phyloP scores from a whole-genome alignment of 257 asterid species.

The Jacaranda mimosifolia region DNA sequence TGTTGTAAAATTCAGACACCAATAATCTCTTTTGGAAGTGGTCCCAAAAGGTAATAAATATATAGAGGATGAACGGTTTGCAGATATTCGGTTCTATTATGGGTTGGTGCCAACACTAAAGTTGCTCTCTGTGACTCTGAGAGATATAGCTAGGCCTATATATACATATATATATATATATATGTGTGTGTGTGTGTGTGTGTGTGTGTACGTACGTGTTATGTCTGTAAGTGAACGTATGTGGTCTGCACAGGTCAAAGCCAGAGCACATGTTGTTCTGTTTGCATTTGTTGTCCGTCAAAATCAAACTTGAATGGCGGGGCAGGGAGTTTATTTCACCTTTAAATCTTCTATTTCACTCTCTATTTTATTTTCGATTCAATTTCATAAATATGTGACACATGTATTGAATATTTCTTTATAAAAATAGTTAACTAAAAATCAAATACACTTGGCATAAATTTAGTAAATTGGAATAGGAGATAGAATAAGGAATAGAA shows the following conservation, averaged over 20 bases:
- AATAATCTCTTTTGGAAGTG: neutral
- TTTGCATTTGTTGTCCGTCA: slow-evolving; percentile 2
- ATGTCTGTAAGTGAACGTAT: neutral
- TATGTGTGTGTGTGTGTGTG: no score
- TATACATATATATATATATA: no score
- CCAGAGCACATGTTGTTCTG: neutral
- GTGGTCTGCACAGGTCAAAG: neutral
- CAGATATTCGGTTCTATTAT: neutral
- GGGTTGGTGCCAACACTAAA: neutral
- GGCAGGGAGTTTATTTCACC: no score
- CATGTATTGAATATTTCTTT: no score
- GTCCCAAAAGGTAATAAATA: neutral
- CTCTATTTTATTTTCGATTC: no score
- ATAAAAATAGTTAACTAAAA: no score
- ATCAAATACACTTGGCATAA: no score
- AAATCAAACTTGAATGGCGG: neutral
- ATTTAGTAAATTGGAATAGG: no score
- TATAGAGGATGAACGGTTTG: neutral
- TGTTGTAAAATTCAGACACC: neutral
- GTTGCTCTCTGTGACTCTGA: neutral
- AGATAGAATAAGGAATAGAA: no score
- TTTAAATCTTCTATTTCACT: no score
- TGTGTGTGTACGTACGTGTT: neutral
- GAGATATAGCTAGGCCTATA: neutral
- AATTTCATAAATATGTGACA: no score